Percentiles rank a stretch among this genome's conserved stretches.
These are phyloP conservation scores for Trichoderma koningiopsis DNA, from an alignment of 2,329 filamentous ascomycete species.

Conservation along the genomic window DNA sequence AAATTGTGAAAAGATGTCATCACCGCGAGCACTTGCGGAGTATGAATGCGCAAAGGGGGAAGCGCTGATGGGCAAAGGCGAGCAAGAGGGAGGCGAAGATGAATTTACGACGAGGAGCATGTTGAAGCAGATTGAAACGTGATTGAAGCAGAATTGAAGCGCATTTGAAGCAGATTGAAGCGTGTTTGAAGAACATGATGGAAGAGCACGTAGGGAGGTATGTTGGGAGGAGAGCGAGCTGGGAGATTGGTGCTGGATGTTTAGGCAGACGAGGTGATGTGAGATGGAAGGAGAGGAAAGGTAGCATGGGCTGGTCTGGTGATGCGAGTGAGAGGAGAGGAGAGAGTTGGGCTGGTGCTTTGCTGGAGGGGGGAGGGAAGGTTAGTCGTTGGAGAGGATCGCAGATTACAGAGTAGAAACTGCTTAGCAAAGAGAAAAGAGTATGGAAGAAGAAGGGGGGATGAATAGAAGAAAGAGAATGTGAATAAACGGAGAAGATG, in stretches of 20 bases:
- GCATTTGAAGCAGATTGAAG: too few species aligned
- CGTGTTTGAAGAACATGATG: background rate
- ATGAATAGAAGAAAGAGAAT: background rate
- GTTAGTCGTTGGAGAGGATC: background rate
- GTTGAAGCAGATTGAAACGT: background rate
- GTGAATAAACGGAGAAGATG: too few species aligned
- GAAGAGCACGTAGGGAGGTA: background rate
- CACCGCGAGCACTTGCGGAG: conserved; percentile 13
- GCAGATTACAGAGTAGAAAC: background rate
- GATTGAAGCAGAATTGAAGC: too few species aligned
- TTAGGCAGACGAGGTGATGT: background rate
- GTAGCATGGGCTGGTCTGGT: background rate
- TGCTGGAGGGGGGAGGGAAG: background rate
- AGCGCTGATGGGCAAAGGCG: background rate
- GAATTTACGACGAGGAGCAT: background rate
- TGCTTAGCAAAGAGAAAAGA: background rate
- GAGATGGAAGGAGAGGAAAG: background rate
- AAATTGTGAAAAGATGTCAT: conserved; percentile 20
- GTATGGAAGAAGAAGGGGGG: background rate
- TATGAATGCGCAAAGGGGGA: background rate
- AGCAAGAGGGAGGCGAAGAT: background rate
- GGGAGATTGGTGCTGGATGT: background rate
- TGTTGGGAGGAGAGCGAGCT: background rate
- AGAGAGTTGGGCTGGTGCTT: background rate
- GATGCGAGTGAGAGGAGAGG: background rate